Evolutionary conservation across 2,329 filamentous ascomycete species (phyloP), one percentile per base, ranked within the genome.

Genomic region (Colletotrichum tropicicola): DNA sequence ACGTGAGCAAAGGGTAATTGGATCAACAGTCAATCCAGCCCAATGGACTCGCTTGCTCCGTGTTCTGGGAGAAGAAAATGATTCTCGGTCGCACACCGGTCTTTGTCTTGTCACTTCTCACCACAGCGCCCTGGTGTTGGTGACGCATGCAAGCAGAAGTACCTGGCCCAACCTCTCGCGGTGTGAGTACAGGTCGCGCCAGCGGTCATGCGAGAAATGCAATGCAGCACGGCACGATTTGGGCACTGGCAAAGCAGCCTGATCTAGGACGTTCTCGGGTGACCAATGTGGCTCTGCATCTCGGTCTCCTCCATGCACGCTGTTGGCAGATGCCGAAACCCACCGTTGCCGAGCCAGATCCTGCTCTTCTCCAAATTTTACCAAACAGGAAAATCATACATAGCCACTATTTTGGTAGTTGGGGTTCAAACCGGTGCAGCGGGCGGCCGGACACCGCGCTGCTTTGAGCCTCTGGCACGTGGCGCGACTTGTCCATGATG

Each of bases 1-100:
- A 47, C 47, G 10, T 15, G 17, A 17, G 37, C 28, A 55, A 21
- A 19, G 41, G n/a, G 39, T 3, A 45, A 35, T 19, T 37, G 35
- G 61, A 65, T 65, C 61, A 60, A 51, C 61, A 7, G 61, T 32
- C 43, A 55, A 65, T 56, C 61, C 61, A 49, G 23, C 61, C 61
- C 25, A 57, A 65, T 61, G 61, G 61, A 43, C 49, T 54, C 44
- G 6, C 17, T 54, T 61, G 57, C 51, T 65, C 61, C 61, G 61
- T 49, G 35, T 41, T 23, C 49, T 25, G 35, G 17, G 61, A 65
- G 44, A 8, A 61, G 61, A 32, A 61, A 61, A 8, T 61, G 61
- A 65, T 65, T 37, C 37, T 51, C 57, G 44, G n/a, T 32, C 32
- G 56, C 53, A 52, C 53, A 59, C 53, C 53, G 23, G 45, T 21